phyloP scores from a whole-genome alignment of 176 grass and related monocot species.

The Aegilops tauschii region DNA sequence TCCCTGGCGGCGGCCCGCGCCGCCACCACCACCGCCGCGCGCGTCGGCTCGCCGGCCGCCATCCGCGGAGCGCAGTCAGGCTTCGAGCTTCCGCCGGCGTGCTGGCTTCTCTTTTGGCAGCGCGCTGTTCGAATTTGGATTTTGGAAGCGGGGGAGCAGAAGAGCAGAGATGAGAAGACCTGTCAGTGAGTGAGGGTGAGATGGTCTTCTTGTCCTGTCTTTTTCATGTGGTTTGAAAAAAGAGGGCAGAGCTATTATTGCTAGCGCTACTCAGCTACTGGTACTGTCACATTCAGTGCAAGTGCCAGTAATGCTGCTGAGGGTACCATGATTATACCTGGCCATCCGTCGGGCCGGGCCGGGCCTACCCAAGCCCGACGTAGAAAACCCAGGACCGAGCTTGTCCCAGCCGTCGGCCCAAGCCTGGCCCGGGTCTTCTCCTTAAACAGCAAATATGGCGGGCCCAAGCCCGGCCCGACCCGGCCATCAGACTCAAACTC shows the following conservation, averaged over 20 bases:
- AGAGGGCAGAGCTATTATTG: not conserved
- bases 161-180: too few relatives aligned
- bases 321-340: too few relatives aligned
- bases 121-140: not conserved
- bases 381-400: too few relatives aligned
- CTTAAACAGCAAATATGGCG: too few relatives aligned
- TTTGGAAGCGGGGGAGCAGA: not conserved
- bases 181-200: not conserved
- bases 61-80: not conserved
- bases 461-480: too few relatives aligned
- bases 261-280: too few relatives aligned
- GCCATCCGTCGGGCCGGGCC: too few relatives aligned
- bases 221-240: not conserved
- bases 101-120: not conserved
- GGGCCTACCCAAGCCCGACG: too few relatives aligned
- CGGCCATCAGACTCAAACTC: too few relatives aligned
- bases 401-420: too few relatives aligned
- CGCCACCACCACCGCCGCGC: conserved; percentile 61
- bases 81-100: not conserved
- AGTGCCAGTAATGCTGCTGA: not conserved
- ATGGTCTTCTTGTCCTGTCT: not conserved
- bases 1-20: conserved; percentile 66
- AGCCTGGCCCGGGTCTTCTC: too few relatives aligned
- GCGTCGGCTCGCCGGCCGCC: not conserved
- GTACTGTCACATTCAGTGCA: not conserved